These are phyloP conservation scores for Mycocentrospora acerina DNA, from an alignment of 2,329 filamentous ascomycete genomes.

Conservation along the genomic window DNA sequence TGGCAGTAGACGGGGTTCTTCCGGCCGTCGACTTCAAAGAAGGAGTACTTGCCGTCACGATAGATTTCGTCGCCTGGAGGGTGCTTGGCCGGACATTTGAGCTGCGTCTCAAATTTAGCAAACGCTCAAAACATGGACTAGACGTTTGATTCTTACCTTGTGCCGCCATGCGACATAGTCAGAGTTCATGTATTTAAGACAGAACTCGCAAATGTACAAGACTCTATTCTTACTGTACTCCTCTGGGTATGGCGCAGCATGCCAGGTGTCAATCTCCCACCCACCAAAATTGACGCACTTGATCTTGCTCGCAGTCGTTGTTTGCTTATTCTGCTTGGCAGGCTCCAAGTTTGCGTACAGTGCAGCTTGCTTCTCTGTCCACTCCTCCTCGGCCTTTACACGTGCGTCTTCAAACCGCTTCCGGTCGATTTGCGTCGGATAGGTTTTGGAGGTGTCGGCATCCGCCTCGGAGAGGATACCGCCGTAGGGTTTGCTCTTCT, in stretches of 20 bases:
- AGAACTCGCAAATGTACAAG: constrained; percentile 99
- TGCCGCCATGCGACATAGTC: constrained; percentile 98
- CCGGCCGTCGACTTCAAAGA: constrained; percentile 96
- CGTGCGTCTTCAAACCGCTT: constrained; percentile 87
- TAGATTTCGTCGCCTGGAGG: constrained; percentile 98
- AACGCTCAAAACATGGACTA: neutral
- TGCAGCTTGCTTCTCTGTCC: constrained; percentile 68
- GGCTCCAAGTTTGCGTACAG: constrained; percentile 66
- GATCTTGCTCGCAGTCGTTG: constrained; percentile 91
- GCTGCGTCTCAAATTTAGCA: constrained; percentile 36
- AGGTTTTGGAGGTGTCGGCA: constrained; percentile 85
- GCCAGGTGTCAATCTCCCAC: constrained; percentile 98
- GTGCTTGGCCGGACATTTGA: constrained; percentile 93
- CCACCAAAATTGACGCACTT: constrained; percentile 98
- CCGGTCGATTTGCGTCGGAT: constrained; percentile 78
- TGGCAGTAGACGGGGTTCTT: constrained; percentile 99
- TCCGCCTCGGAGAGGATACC: constrained; percentile 87
- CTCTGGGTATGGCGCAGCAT: constrained; percentile 95
- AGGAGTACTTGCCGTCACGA: constrained; percentile 83
- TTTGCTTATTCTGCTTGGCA: constrained; percentile 62
- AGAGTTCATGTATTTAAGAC: constrained; percentile 98
- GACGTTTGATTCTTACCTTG: constrained; percentile 54
- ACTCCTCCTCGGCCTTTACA: constrained; percentile 87
- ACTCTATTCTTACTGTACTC: constrained; percentile 96
- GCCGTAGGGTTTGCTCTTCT: constrained; percentile 94